Evolutionary conservation across 768 basidiomycete genomes (phyloP).

Genomic region (Clathrus columnatus): DNA sequence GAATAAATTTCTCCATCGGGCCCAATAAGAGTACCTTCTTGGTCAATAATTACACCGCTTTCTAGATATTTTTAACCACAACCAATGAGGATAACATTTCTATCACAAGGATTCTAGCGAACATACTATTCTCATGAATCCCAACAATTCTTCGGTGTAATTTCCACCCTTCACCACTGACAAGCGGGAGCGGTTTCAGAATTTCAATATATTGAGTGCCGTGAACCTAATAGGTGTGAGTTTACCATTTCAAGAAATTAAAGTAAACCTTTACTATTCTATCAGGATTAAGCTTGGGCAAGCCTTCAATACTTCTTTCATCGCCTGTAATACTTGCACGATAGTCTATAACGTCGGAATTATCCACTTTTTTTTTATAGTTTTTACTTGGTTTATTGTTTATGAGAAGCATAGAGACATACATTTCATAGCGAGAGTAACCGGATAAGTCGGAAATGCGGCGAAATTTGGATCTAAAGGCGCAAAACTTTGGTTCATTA

Average conservation of each 20-base stretch:
- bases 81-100: not conserved
- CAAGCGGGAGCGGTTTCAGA: constrained; percentile 62
- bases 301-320: constrained; percentile 40
- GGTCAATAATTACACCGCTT: constrained; percentile 64
- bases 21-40: constrained; percentile 58
- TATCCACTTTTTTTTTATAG: not conserved
- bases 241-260: not conserved
- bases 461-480: constrained; percentile 54
- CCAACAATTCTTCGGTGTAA: constrained; percentile 56
- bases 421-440: constrained; percentile 68
- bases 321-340: constrained; percentile 33
- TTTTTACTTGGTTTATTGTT: not conserved
- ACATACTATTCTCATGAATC: constrained; percentile 75
- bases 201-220: constrained; percentile 74
- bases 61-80: constrained; percentile 33
- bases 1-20: constrained; percentile 48
- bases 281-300: constrained; percentile 64
- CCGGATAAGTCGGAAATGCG: constrained; percentile 80
- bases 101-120: not conserved
- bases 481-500: not conserved
- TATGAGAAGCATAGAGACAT: not conserved
- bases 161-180: constrained; percentile 74
- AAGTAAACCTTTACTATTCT: constrained; percentile 45
- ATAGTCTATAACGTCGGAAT: constrained; percentile 30
- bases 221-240: constrained; percentile 45